Conservation (phyloP, 192 early-diverging fungal species). For the Diversispora epigaea region DNA sequence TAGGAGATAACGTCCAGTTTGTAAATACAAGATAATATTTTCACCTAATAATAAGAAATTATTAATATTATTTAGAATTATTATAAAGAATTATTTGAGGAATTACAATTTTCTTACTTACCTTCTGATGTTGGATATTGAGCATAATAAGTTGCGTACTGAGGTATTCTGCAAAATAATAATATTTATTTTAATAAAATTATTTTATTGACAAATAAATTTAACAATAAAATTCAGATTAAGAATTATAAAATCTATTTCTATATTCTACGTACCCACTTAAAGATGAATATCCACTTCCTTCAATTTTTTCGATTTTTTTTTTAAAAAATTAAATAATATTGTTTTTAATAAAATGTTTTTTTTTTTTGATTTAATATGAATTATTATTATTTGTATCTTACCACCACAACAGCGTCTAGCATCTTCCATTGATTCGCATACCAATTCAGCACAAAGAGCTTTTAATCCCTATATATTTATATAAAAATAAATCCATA, state of each 20-base stretch:
- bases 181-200: no score
- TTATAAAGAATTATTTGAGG: not conserved
- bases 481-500: not conserved
- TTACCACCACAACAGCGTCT: conserved; percentile 38
- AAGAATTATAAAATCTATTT: conserved; percentile 28
- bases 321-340: conserved; percentile 14
- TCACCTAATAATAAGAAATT: conserved; percentile 49
- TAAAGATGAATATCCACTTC: not conserved
- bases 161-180: no score
- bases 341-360: conserved; percentile 31
- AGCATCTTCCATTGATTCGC: conserved; percentile 35
- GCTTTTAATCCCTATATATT: conserved; percentile 65
- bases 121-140: not conserved
- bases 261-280: conserved; percentile 34
- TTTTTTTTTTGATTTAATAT: not conserved
- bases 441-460: conserved; percentile 60
- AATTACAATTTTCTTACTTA: not conserved
- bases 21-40: conserved; percentile 79
- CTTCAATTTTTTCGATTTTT: not conserved
- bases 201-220: not conserved
- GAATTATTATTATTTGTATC: conserved; percentile 35
- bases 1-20: conserved; percentile 77
- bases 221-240: not conserved
- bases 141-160: no score
- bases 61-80: not conserved